A percentile compares a stretch with the other conserved stretches of the same genome.
Evolutionary conservation across 2,329 filamentous ascomycete species (phyloP).

Genomic region (Neonectria ditissima): DNA sequence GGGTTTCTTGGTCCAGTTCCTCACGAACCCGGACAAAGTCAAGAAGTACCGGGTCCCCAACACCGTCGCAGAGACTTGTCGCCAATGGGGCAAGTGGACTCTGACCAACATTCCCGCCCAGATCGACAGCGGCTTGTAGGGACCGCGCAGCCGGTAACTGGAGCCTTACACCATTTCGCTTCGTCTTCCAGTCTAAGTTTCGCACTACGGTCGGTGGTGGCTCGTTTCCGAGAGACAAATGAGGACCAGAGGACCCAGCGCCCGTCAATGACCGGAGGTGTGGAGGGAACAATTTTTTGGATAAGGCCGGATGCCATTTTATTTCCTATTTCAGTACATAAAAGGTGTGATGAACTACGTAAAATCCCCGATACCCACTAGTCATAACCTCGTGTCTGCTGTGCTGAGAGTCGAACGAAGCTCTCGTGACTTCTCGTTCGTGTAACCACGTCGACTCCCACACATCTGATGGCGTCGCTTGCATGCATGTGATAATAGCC

Average conservation of each 20-base stretch:
- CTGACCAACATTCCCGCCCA: constrained; percentile 59
- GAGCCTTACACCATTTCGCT: not conserved
- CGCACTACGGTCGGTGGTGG: not conserved
- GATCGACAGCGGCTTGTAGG: constrained; percentile 65
- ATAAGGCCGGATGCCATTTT: not conserved
- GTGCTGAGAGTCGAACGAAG: constrained; percentile 1
- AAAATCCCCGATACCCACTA: not conserved
- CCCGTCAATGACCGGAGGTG: not conserved
- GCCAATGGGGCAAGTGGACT: constrained; percentile 65
- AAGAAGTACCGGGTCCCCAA: constrained; percentile 56
- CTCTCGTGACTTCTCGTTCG: constrained; percentile 17
- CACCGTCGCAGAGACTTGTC: constrained; percentile 64
- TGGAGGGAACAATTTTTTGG: not conserved
- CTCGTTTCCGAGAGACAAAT: not conserved
- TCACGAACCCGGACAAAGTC: constrained; percentile 57
- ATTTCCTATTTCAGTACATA: not conserved
- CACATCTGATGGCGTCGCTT: constrained; percentile 10
- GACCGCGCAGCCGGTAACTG: not conserved
- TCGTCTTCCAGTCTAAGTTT: constrained; percentile 19
- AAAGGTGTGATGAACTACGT: constrained; percentile 2
- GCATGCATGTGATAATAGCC: constrained; percentile 9
- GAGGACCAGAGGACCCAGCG: constrained; percentile 6
- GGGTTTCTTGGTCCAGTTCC: constrained; percentile 65
- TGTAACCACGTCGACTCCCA: not conserved
- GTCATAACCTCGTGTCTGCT: not conserved